Evolutionary conservation across 129 eudicot species (phyloP), one percentile per base, ranked within the genome.

Genomic region (Pseudognaphalium luteoalbum): DNA sequence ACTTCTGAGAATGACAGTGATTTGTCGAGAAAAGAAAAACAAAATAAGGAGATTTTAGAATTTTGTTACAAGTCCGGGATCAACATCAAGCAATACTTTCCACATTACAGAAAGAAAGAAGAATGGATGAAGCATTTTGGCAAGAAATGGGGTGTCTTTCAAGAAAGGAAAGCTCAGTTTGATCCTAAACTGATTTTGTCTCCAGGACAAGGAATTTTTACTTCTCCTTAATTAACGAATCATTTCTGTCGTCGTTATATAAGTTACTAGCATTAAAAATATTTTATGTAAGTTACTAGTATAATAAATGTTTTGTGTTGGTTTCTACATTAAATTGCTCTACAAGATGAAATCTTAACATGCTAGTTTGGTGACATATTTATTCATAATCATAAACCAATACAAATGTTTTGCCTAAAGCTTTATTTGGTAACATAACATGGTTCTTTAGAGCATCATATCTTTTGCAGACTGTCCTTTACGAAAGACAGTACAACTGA

Each of bases 81-180:
- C n/a, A 52, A 78, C 8, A 67, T 74, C 33, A 78, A 78, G 62
- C 80, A 74, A 30, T 78, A 83, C 72, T 75, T 83, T 16, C 83
- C 83, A 74, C 83, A 73, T 69, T 78, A 83, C 34, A 41, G 0
- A 34, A 83, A 75, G 69, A 83, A 67, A 68, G 59, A 50, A 78
- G 83, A 78, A 4, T 78, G 86, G 86, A 62, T 34, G 80, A 73
- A 78, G 56, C 86, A 83, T 78, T 83, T 83, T 74, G 83, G 86
- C 47, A 52, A 51, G 34, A 83, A 83, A 78, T 83, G 83, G 86
- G 42, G 39, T 68, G 39, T 29, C 3, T 74, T 83, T 68, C 50
- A 74, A 25, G 58, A 78, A 62, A 83, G 41, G 70, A 83, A 83
- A 83, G 42, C 35, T 2, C 42, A 25, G 60, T 83, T 78, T 78